A percentile compares a stretch with the other conserved stretches of the same genome.
Conservation (phyloP, 2,329 filamentous ascomycete species). For the Arthrobotrys pseudoclavata region DNA sequence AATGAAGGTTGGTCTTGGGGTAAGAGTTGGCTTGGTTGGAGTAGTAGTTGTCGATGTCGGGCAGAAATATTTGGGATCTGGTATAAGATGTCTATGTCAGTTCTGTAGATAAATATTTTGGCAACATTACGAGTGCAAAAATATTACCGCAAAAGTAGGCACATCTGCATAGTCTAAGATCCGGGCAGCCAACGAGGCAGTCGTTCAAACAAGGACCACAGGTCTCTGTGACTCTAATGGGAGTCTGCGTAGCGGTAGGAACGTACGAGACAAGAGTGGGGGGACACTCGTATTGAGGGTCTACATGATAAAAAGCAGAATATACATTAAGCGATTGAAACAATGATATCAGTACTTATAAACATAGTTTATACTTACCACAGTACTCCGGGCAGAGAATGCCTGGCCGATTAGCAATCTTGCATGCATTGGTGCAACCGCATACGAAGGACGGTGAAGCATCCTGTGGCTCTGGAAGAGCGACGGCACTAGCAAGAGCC, state of each 20-base stretch:
- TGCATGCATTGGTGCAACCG: constrained; percentile 55
- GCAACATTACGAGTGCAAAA: background rate
- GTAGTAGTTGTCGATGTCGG: constrained; percentile 30
- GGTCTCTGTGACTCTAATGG: constrained; percentile 35
- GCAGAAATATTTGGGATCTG: constrained; percentile 57
- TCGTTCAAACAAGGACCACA: constrained; percentile 51
- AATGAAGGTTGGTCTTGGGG: constrained; percentile 32
- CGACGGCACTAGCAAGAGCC: constrained; percentile 44
- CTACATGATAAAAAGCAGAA: constrained; percentile 10
- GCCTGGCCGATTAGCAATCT: constrained; percentile 38
- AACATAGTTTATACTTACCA: constrained; percentile 40
- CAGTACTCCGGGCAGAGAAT: constrained; percentile 53
- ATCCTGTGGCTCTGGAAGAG: constrained; percentile 43
- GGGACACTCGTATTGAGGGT: constrained; percentile 43
- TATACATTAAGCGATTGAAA: constrained; percentile 1
- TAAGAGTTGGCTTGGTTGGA: constrained; percentile 11
- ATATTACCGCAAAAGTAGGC: constrained; percentile 37
- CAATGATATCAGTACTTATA: background rate
- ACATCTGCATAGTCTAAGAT: constrained; percentile 52
- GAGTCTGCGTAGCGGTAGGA: constrained; percentile 29
- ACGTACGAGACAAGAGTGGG: constrained; percentile 9
- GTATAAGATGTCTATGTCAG: background rate
- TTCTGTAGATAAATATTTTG: background rate
- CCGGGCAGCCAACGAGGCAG: constrained; percentile 51
- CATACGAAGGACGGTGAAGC: constrained; percentile 35